phyloP scores from a whole-genome alignment of 306 rosid species.

The Cucurbita maxima region DNA sequence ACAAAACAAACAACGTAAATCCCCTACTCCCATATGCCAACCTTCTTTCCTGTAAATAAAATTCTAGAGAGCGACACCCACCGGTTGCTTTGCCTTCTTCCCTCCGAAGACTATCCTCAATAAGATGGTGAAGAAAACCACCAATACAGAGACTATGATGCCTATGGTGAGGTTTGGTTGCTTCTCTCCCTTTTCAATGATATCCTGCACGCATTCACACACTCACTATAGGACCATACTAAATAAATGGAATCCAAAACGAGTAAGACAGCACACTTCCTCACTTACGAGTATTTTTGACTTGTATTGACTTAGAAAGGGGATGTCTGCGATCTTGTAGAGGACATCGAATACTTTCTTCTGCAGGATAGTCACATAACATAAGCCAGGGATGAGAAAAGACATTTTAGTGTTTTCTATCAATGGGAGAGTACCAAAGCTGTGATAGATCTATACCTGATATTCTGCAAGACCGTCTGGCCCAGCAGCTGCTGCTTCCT shows the following conservation, averaged over 20 bases:
- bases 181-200: slow-evolving; percentile 66
- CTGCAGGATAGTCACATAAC: slow-evolving; percentile 24
- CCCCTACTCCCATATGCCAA: background rate
- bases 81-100: slow-evolving; percentile 36
- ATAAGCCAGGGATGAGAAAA: background rate
- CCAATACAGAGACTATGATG: slow-evolving; percentile 38
- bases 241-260: background rate
- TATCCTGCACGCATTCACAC: slow-evolving; percentile 30
- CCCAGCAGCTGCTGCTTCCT: slow-evolving; percentile 36
- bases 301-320: slow-evolving; percentile 55
- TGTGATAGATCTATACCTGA: slow-evolving; percentile 27
- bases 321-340: slow-evolving; percentile 70
- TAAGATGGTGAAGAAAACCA: slow-evolving; percentile 40
- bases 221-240: slow-evolving; percentile 3
- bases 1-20: background rate
- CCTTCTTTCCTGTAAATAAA: background rate
- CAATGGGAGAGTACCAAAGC: background rate
- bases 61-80: background rate
- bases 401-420: background rate
- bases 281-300: slow-evolving; percentile 41
- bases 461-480: slow-evolving; percentile 46
- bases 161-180: slow-evolving; percentile 77
- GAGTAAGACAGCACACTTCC: background rate
- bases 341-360: slow-evolving; percentile 67
- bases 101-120: slow-evolving; percentile 63